Evolutionary conservation across 371 early-diverging fungal genomes (phyloP).

Genomic region (Haplosporangium sp.): DNA sequence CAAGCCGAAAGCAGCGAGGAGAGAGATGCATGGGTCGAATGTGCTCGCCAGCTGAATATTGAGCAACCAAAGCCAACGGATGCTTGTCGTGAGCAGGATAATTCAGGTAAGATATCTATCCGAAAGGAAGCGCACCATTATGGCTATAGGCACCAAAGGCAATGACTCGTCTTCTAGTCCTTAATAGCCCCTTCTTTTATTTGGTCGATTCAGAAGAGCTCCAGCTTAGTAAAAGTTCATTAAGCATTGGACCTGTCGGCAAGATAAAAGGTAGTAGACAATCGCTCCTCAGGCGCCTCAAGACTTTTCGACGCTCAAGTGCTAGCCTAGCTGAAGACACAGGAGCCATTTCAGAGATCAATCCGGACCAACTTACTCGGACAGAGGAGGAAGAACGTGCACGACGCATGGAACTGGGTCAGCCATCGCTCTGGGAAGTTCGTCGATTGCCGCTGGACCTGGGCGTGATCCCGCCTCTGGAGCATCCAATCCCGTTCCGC

Average conservation of each 20-base stretch:
- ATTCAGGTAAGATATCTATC: conserved; percentile 12
- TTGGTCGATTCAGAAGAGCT: conserved; percentile 10
- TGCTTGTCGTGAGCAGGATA: conserved; percentile 42
- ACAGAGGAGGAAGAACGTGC: conserved; percentile 35
- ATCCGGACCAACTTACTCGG: conserved; percentile 32
- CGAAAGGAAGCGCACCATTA: no score
- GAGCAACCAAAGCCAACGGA: conserved; percentile 46
- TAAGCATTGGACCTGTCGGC: neutral
- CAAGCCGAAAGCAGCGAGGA: conserved; percentile 31
- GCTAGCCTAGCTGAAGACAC: conserved; percentile 5
- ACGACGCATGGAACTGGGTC: conserved; percentile 30
- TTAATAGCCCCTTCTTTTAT: neutral
- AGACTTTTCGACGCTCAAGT: conserved; percentile 15
- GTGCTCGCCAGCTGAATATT: conserved; percentile 26
- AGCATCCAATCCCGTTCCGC: conserved; percentile 42
- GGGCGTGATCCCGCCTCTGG: conserved; percentile 36
- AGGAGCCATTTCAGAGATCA: conserved; percentile 28
- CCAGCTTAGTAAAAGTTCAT: conserved; percentile 2
- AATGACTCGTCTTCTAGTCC: no score
- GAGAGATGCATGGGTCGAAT: conserved; percentile 41
- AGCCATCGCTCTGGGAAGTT: conserved; percentile 41
- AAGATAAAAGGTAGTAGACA: conserved; percentile 9
- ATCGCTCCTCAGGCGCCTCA: conserved; percentile 34
- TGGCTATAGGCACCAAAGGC: no score
- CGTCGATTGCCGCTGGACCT: conserved; percentile 43